phyloP scores from a whole-genome alignment of 2,329 filamentous ascomycete genomes.

The Cryphonectria naterciae region DNA sequence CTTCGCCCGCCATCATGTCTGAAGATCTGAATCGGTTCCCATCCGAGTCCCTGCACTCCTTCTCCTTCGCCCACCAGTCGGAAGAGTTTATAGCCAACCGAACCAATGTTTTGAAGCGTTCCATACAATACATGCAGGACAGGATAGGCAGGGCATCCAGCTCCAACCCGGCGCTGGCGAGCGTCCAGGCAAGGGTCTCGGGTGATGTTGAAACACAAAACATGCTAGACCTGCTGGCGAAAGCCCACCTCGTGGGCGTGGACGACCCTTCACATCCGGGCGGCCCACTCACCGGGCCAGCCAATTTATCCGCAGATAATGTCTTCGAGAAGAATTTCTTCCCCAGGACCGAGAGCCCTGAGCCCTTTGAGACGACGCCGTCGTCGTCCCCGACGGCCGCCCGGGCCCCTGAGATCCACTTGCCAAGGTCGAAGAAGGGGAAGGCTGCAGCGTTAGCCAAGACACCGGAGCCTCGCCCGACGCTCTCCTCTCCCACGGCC shows the following conservation, averaged over 20 bases:
- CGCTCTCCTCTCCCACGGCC: slow-evolving; percentile 5
- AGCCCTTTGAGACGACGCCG: slow-evolving; percentile 45
- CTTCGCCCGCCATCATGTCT: slow-evolving; percentile 71
- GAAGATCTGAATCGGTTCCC: slow-evolving; percentile 94
- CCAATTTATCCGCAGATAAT: slow-evolving; percentile 73
- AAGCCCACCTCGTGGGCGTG: slow-evolving; percentile 76
- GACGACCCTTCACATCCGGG: slow-evolving; percentile 51
- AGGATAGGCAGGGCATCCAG: slow-evolving; percentile 78
- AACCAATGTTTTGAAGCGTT: slow-evolving; percentile 90
- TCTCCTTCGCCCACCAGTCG: slow-evolving; percentile 95
- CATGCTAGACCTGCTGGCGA: slow-evolving; percentile 86
- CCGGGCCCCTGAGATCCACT: slow-evolving; percentile 28
- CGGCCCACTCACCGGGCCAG: slow-evolving; percentile 81
- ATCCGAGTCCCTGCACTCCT: slow-evolving; percentile 94
- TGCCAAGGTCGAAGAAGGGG: slow-evolving; percentile 17
- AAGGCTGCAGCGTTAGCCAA: not conserved
- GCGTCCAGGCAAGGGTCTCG: slow-evolving; percentile 78
- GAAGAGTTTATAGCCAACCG: slow-evolving; percentile 90
- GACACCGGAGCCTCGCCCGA: slow-evolving; percentile 1
- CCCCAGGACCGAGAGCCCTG: slow-evolving; percentile 56
- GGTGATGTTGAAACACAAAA: slow-evolving; percentile 87
- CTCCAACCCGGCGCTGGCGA: slow-evolving; percentile 75
- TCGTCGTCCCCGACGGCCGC: slow-evolving; percentile 40
- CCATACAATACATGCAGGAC: slow-evolving; percentile 95
- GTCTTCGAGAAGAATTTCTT: slow-evolving; percentile 84